Conservation (phyloP, 805 yeast species). For the Kodamaea laetipori region DNA sequence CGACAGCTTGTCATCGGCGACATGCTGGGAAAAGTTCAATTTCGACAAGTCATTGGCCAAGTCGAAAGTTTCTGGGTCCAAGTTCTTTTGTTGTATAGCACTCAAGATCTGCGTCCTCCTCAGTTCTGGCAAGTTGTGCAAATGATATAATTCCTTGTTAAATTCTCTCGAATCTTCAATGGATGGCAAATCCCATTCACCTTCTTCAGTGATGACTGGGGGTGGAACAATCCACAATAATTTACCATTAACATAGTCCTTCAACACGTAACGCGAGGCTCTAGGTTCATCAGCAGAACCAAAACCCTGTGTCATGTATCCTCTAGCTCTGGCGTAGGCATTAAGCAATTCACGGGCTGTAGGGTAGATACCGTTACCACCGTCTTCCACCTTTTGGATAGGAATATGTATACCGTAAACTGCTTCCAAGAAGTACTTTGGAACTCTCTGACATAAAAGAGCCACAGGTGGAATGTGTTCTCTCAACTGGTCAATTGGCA, state of each 20-base stretch:
- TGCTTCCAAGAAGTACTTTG: slow-evolving; percentile 86
- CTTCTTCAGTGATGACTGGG: slow-evolving; percentile 60
- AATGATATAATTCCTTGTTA: slow-evolving; percentile 72
- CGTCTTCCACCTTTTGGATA: slow-evolving; percentile 74
- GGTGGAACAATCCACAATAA: slow-evolving; percentile 86
- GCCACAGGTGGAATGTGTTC: slow-evolving; percentile 89
- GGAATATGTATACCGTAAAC: slow-evolving; percentile 90
- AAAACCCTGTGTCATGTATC: slow-evolving; percentile 95
- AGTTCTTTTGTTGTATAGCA: slow-evolving; percentile 62
- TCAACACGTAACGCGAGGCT: slow-evolving; percentile 87
- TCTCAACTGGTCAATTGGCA: slow-evolving; percentile 95
- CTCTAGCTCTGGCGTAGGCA: slow-evolving; percentile 95
- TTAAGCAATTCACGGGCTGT: slow-evolving; percentile 85
- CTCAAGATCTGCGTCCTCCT: slow-evolving; percentile 69
- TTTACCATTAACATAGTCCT: slow-evolving; percentile 94
- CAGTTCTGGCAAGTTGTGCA: slow-evolving; percentile 65
- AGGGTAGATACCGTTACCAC: slow-evolving; percentile 80
- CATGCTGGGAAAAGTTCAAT: slow-evolving; percentile 78
- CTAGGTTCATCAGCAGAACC: slow-evolving; percentile 96
- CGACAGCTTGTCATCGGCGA: slow-evolving; percentile 40
- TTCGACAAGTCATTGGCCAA: slow-evolving; percentile 68
- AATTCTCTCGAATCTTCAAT: slow-evolving; percentile 48
- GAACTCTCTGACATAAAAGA: slow-evolving; percentile 83
- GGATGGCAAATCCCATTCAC: slow-evolving; percentile 56
- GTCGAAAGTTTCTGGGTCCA: slow-evolving; percentile 55